Evolutionary conservation across 768 basidiomycete species (phyloP).

Genomic region (Suillus discolor): DNA sequence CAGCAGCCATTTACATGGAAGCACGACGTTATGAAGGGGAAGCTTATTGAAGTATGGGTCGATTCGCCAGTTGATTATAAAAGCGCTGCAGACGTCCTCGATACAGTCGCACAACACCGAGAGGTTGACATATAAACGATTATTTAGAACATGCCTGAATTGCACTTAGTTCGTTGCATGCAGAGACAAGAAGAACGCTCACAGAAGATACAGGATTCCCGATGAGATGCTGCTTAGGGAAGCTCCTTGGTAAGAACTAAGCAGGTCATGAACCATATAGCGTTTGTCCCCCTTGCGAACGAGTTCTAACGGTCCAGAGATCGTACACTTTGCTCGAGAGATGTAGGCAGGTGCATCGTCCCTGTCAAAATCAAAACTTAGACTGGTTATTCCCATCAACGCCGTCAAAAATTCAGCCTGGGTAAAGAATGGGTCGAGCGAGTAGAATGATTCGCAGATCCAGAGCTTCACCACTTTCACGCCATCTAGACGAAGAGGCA

Average conservation of each 20-base stretch:
- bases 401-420: constrained; percentile 40
- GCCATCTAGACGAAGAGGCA: constrained; percentile 42
- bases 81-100: constrained; percentile 47
- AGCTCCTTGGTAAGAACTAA: constrained; percentile 31
- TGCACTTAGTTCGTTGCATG: too few species aligned
- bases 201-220: constrained; percentile 32
- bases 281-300: constrained; percentile 17
- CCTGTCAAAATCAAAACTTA: constrained; percentile 43
- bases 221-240: constrained; percentile 28
- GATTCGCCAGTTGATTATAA: constrained; percentile 39
- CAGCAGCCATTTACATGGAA: constrained; percentile 58
- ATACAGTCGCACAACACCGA: constrained; percentile 52
- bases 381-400: constrained; percentile 37
- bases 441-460: constrained; percentile 44
- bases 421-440: constrained; percentile 19
- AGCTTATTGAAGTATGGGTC: neutral
- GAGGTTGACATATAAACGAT: constrained; percentile 43
- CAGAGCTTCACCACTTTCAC: constrained; percentile 46
- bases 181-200: neutral
- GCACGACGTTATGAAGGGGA: constrained; percentile 46
- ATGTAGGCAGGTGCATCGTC: constrained; percentile 38
- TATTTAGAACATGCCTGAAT: constrained; percentile 46
- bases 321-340: constrained; percentile 32
- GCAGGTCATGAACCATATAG: constrained; percentile 36
- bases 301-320: neutral